A percentile compares a stretch with the other conserved stretches of the same genome.
phyloP scores from a whole-genome alignment of 1,284 basidiomycete genomes.

The Ganoderma resinaceum region DNA sequence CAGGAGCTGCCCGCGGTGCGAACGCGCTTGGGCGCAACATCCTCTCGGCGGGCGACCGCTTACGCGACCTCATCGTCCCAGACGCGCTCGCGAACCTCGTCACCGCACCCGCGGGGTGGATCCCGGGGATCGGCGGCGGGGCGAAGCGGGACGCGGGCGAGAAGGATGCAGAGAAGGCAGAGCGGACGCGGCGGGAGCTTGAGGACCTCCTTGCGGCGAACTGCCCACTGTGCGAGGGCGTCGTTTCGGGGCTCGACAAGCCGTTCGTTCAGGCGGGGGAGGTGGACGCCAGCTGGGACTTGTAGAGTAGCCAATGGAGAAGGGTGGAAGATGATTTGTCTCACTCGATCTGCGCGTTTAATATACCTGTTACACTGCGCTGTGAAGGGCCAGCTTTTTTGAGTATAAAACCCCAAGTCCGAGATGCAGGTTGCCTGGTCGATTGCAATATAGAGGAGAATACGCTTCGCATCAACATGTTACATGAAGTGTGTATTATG shows the following conservation, averaged over 20 bases:
- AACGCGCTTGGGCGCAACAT: slow-evolving; percentile 81
- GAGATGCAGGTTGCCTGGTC: neutral
- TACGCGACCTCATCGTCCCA: slow-evolving; percentile 91
- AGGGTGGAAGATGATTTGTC: neutral
- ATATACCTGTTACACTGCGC: neutral
- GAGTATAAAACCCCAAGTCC: neutral
- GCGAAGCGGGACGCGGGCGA: slow-evolving; percentile 52
- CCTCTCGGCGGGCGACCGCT: slow-evolving; percentile 86
- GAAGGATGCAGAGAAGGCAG: slow-evolving; percentile 63
- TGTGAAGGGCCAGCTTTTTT: neutral
- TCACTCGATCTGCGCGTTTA: neutral
- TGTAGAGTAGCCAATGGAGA: slow-evolving; percentile 50
- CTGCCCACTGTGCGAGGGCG: slow-evolving; percentile 92
- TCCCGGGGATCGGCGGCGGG: slow-evolving; percentile 59
- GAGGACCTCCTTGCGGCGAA: slow-evolving; percentile 87
- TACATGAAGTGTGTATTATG: neutral
- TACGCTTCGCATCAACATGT: neutral
- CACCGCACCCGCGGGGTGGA: slow-evolving; percentile 68
- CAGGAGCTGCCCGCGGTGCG: slow-evolving; percentile 56
- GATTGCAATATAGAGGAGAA: neutral
- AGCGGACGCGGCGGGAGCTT: slow-evolving; percentile 79
- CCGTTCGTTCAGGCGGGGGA: slow-evolving; percentile 88
- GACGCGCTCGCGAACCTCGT: slow-evolving; percentile 85
- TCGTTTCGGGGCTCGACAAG: slow-evolving; percentile 84
- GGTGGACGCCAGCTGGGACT: slow-evolving; percentile 80